Evolutionary conservation across 2,329 filamentous ascomycete genomes (phyloP).

Genomic region (Xylaria sp.): DNA sequence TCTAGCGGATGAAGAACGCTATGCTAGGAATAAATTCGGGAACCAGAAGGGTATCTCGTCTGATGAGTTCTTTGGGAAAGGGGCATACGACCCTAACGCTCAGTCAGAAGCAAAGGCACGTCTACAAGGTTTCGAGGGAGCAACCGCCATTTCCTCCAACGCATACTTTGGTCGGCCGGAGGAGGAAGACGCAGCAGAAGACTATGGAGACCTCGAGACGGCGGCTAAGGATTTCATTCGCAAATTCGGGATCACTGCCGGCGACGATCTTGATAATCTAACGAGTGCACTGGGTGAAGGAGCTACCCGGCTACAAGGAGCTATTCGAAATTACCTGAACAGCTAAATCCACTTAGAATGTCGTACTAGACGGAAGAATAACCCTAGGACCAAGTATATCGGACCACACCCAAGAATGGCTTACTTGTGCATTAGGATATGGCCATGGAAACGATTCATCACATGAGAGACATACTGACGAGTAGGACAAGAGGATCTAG

Average conservation of each 20-base stretch:
- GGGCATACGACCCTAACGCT: slow-evolving; percentile 80
- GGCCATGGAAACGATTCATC: slow-evolving; percentile 4
- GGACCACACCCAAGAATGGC: slow-evolving; percentile 2
- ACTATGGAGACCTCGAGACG: slow-evolving; percentile 91
- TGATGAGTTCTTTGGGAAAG: slow-evolving; percentile 97
- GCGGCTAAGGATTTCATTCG: slow-evolving; percentile 96
- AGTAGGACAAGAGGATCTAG: slow-evolving; percentile 8
- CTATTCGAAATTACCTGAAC: slow-evolving; percentile 72
- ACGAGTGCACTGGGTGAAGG: slow-evolving; percentile 86
- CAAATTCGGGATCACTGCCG: slow-evolving; percentile 93
- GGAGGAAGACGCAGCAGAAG: slow-evolving; percentile 76
- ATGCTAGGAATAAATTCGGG: slow-evolving; percentile 89
- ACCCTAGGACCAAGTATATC: not conserved
- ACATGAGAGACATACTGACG: slow-evolving; percentile 11
- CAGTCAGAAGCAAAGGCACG: slow-evolving; percentile 88
- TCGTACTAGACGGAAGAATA: not conserved
- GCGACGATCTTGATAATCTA: slow-evolving; percentile 94
- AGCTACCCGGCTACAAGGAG: slow-evolving; percentile 83
- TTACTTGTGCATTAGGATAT: slow-evolving; percentile 20
- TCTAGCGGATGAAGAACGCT: slow-evolving; percentile 79
- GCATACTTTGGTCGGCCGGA: slow-evolving; percentile 97
- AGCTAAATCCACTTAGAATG: slow-evolving; percentile 54
- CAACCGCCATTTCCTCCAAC: slow-evolving; percentile 92
- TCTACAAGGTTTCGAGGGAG: slow-evolving; percentile 92
- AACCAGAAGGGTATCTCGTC: slow-evolving; percentile 95